Base-by-base conservation (phyloP, 768 basidiomycete species). In the Rossbeevera mucosa region DNA sequence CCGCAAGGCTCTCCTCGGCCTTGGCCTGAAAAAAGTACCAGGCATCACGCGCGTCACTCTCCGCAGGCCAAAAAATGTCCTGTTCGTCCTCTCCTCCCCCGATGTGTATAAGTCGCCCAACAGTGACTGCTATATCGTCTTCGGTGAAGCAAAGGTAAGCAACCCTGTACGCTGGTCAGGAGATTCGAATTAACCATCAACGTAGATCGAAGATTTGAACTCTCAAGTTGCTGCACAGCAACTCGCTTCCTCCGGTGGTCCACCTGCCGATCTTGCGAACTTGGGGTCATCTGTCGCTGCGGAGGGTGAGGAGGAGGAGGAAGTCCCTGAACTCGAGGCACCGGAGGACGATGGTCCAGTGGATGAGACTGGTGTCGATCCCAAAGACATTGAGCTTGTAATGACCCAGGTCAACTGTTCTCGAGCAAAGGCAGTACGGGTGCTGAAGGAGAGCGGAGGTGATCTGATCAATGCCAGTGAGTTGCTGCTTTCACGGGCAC, bases 81-180 rank as follows among this genome's bases (percentile, higher is more conserved):
- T 98, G 56, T 90, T 97, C 68, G 94, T 97, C 54, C 80, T 99
- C 62, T 83, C 91, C 49, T 77, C 86, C 47, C 96, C 96, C 31
- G 96, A 99, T 59, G 96, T 99, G 49, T 99, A 90, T 85, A 97
- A 97, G 79, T 93, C 91, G 46, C 85, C 88, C 40, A 94, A 92
- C 75, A 93, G 91, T 67, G 96, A 99, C 74, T 92, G 89, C 73
- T 97, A 99, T 80, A 92, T 99, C 68, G 94, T 99, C 58, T 99
- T 98, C 64, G 96, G 96, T 58, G 96, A 98, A 78, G 94, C 91
- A 50, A 93, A 93, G 83, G 87, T 87, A 18, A 7, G 44, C 54
- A 56, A 43, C 57, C 55, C 54, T 52, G n/a, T 56, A 18, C 56
- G 51, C 48, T 48, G 21, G 28, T 29, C 22, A 42, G 25, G 16